Conservation (phyloP, 1,139 yeast species). For the Taphrina deformans region DNA sequence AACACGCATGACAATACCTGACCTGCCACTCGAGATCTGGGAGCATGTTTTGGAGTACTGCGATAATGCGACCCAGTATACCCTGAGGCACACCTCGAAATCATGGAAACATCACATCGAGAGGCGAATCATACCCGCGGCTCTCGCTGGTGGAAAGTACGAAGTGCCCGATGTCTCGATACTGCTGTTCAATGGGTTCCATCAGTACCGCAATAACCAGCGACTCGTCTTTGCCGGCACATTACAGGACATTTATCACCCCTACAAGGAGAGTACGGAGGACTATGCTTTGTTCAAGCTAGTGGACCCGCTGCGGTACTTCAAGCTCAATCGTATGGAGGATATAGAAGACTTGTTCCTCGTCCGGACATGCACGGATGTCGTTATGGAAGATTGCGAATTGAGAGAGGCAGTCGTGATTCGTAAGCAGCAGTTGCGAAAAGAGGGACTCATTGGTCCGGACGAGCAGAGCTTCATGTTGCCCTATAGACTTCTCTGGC, state of each 20-base stretch:
- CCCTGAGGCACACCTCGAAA: background rate
- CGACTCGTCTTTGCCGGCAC: conserved; percentile 1
- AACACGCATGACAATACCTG: conserved; percentile 8
- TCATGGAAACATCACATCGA: conserved; percentile 22
- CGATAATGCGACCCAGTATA: conserved; percentile 15
- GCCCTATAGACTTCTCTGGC: conserved; percentile 19
- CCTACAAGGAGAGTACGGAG: conserved; percentile 10
- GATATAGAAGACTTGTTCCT: conserved; percentile 16
- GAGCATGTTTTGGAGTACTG: conserved; percentile 12
- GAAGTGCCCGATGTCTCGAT: conserved; percentile 15
- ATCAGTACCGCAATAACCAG: conserved; percentile 18
- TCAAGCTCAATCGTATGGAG: conserved; percentile 25
- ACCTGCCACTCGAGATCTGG: conserved; percentile 26
- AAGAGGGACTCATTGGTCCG: conserved; percentile 14
- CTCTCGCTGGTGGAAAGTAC: background rate
- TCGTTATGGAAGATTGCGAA: background rate
- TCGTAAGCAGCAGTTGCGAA: conserved; percentile 3
- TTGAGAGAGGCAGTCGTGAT: conserved; percentile 12
- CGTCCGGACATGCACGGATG: background rate
- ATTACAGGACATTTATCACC: conserved; percentile 8
- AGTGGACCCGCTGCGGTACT: conserved; percentile 22
- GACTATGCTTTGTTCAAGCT: conserved; percentile 23
- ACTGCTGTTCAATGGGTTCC: conserved; percentile 30
- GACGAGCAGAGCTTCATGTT: conserved; percentile 26
- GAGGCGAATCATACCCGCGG: background rate